Base-by-base conservation (phyloP, 139 green algal genomes). In the Coelastrella sp. region DNA sequence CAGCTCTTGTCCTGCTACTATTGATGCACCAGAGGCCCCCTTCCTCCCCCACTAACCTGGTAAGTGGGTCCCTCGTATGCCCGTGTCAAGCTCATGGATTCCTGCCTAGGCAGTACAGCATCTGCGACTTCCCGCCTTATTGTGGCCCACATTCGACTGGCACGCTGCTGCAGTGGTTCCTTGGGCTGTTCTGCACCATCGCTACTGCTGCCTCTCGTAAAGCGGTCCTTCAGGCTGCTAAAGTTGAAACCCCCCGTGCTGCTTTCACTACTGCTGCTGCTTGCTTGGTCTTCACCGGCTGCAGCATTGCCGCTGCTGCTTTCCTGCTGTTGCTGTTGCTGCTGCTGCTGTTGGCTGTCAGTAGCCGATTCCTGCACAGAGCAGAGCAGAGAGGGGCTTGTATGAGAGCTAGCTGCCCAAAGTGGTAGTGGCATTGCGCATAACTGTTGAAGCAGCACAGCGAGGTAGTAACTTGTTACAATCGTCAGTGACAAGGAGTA, bases 191-290 rank as follows among this genome's bases (percentile, higher is more conserved):
- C 72, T 51, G 64, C 62, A 32, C 41, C 23, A 30, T 41, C 30
- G 41, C 43, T 48, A 30, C 79, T 51, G 62, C 62, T 57, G 41
- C 79, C 35, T 40, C 66, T n/a, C 30, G 86, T 73, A 35, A 83
- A 88, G 21, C 89, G 83, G 3, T 75, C 59, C 66, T 90, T 88
- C 66, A 92, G 89, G 34, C 15, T 83, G 32, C 60, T 57, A 74
- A 82, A 89, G 23, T 68, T 69, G 30, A 89, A 79, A 5, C 85
- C 81, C 4, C 63, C 79, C 41, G 66, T 73, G 30, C n/a, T n/a
- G n/a, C n/a, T n/a, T n/a, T n/a, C 48, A 37, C 40, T 37, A 41
- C 62, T 66, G 62, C 41, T 66, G 79, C 79, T 76, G 41, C 59
- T 75, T 53, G 73, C 25, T 9, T 41, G 45, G 13, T 77, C 67